Evolutionary conservation across 1,284 basidiomycete genomes (phyloP), one percentile per base, ranked within the genome.

Genomic region (Pholiota adiposa): DNA sequence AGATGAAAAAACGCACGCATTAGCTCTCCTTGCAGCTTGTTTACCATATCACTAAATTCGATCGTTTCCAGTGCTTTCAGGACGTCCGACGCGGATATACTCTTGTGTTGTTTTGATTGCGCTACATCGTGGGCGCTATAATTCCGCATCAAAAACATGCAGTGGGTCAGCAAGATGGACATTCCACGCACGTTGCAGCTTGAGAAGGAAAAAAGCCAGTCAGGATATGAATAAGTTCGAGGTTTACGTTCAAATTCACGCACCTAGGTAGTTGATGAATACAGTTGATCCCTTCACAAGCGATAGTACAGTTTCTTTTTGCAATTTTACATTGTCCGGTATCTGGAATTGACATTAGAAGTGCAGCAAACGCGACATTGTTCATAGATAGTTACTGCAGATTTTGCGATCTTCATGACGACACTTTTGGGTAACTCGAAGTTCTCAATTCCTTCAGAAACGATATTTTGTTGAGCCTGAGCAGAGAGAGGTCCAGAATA

Each of bases 261-360:
- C 66, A 94, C 93, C 87, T 3, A 97, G 78, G 68, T 94, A 96
- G 73, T 92, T 94, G 67, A 97, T 94, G 72, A 96, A 97, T 23
- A 96, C 89, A 0, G 93, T 95, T 2, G 94, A 93, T 21, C 90
- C 88, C 69, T 94, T 94, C 19, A 93, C 81, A 4, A 96, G 80
- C 9, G 93, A 91, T 1, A 90, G 74, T 0, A 94, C 86, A 0
- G 90, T 91, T 63, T 97, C 94, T 67, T 94, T 95, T 67, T 94
- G 91, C 61, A 97, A 75, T 71, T 96, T 94, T 4, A 89, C 84
- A 64, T 87, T 89, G 8, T 94, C 92, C 4, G 94, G 92, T 12
- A 96, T 78, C 94, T 96, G 60, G 4, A 21, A 34, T 16, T 25
- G 27, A 21, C 12, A n/a, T 51, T 16, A 36, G 19, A 6, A 19